These are phyloP conservation scores for Scytalidium lignicola DNA, from an alignment of 2,329 filamentous ascomycete genomes.

Conservation along the genomic window DNA sequence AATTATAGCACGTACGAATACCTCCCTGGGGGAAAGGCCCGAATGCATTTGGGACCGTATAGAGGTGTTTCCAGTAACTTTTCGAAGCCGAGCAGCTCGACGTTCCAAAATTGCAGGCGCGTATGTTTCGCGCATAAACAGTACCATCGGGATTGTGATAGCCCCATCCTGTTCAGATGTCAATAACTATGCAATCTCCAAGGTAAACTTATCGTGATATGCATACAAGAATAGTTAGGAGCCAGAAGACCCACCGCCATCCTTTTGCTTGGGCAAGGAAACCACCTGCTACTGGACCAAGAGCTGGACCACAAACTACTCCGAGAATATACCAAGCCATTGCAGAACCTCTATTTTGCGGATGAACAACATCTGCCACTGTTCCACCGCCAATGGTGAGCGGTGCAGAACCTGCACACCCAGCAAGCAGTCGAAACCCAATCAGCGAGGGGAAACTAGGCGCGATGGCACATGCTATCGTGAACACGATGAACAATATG, in stretches of 20 bases:
- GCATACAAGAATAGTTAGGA: slow-evolving; percentile 51
- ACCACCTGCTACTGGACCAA: slow-evolving; percentile 22
- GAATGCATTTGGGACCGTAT: slow-evolving; percentile 38
- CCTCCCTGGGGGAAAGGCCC: slow-evolving; percentile 21
- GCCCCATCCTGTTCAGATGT: slow-evolving; percentile 25
- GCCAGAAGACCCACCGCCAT: slow-evolving; percentile 32
- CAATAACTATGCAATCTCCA: not conserved
- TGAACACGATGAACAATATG: slow-evolving; percentile 41
- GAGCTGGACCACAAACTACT: slow-evolving; percentile 31
- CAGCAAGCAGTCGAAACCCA: slow-evolving; percentile 55
- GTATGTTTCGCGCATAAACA: slow-evolving; percentile 36
- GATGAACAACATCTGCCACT: slow-evolving; percentile 57
- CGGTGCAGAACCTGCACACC: slow-evolving; percentile 56
- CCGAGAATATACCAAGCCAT: slow-evolving; percentile 46
- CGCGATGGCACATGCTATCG: slow-evolving; percentile 39
- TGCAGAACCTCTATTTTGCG: slow-evolving; percentile 50
- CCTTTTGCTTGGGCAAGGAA: slow-evolving; percentile 28
- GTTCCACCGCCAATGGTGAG: slow-evolving; percentile 57
- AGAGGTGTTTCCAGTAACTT: slow-evolving; percentile 34
- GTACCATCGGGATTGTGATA: slow-evolving; percentile 37
- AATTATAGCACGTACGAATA: slow-evolving; percentile 36
- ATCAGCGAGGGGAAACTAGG: slow-evolving; percentile 43
- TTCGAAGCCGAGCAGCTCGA: slow-evolving; percentile 27
- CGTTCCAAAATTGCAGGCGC: slow-evolving; percentile 27
- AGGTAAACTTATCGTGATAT: slow-evolving; percentile 22